A percentile compares a stretch with the other conserved stretches of the same genome.
These are phyloP conservation scores for Guadua angustifolia DNA, from an alignment of 176 grass and related monocot species.

Conservation along the genomic window DNA sequence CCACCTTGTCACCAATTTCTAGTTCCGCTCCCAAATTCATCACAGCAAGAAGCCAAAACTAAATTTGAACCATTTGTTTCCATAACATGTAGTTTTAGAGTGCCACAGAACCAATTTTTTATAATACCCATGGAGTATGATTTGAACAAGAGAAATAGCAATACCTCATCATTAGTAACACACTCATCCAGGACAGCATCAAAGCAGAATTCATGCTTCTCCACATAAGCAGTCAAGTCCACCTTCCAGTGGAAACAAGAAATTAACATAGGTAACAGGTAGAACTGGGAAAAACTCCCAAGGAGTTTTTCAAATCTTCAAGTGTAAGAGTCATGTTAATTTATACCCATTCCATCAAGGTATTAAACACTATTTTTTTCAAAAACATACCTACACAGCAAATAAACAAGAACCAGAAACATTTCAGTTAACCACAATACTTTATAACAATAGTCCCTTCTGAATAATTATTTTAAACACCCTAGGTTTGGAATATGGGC, in stretches of 20 bases:
- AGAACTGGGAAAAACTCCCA: not conserved
- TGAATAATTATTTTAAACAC: slow-evolving; percentile 1
- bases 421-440: slow-evolving; percentile 19
- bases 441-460: not conserved
- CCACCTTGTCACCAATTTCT: slow-evolving; percentile 4
- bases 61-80: not conserved
- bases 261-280: slow-evolving; percentile 45
- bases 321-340: slow-evolving; percentile 19
- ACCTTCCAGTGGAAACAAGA: slow-evolving; percentile 67
- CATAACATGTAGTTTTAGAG: not conserved
- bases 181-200: slow-evolving; percentile 94
- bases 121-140: not conserved
- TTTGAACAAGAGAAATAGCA: slow-evolving; percentile 36
- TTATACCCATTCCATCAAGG: not conserved
- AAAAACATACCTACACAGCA: slow-evolving; percentile 9
- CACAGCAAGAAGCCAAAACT: not conserved
- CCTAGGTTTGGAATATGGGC: not conserved
- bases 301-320: not conserved
- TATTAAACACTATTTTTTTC: slow-evolving; percentile 24
- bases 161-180: slow-evolving; percentile 96
- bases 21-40: not conserved
- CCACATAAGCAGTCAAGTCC: slow-evolving; percentile 96
- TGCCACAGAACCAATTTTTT: not conserved
- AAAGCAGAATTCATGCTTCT: slow-evolving; percentile 95
- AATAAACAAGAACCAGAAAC: slow-evolving; percentile 16